Evolutionary conservation across 495 filamentous ascomycete species (phyloP), one percentile per base, ranked within the genome.

Genomic region (Aspergillus heteromorphus): DNA sequence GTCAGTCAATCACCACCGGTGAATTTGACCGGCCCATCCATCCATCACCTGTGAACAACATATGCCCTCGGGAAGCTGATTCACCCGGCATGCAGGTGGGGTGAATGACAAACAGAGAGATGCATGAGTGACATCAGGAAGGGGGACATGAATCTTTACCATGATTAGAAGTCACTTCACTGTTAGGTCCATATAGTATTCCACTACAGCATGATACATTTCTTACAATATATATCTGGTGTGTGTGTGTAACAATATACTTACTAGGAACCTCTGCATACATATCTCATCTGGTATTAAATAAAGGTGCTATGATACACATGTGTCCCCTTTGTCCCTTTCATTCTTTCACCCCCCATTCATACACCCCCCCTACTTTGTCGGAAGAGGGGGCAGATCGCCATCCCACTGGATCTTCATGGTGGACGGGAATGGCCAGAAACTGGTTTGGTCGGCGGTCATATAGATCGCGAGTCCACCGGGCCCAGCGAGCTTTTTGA

Each of bases 381-480:
- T 47, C 14, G 25, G 14, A 40, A 60, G 36, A 4, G 30, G 30
- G 14, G 73, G 70, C 54, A 76, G 29, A 1, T 70, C 64, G 2
- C 76, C 76, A 60, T 79, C 73, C 74, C 74, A 79, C 48, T 70
- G 69, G 6, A 79, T 65, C 61, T 77, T 79, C 75, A 78, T 86
- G 19, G 79, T 85, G 2, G 80, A 79, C 0, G 88, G 88, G 67
- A 88, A 90, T 1, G 87, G 80, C 57, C 79, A 86, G 60, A 81
- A 80, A n/a, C 73, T 73, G 18, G 83, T 86, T 65, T 85, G 82
- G 61, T 92, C 83, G 50, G 85, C 80, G 40, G 80, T 79, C 79
- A 92, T 79, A 52, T 91, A 92, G 49, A 82, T 72, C 13, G 79
- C 79, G 50, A 80, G 77, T 0, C 79, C 85, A 14, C 77, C 81